Evolutionary conservation across 139 green algal genomes (phyloP).

Genomic region (Chlamydomonas asymmetrica): DNA sequence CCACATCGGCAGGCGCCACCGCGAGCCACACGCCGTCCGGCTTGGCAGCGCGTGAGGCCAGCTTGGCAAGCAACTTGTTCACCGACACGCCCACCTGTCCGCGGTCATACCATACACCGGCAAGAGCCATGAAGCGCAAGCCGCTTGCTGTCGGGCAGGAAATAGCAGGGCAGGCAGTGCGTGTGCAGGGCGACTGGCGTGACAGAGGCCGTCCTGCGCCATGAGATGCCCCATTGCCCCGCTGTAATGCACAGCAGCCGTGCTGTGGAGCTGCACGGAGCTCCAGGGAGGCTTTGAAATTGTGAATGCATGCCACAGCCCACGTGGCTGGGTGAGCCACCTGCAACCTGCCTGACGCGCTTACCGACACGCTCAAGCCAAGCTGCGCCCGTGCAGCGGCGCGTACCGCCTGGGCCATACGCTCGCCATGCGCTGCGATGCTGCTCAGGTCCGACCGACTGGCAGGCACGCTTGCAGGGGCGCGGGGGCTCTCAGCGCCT

Average conservation of each 20-base stretch:
- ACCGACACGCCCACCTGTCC: conserved; percentile 47
- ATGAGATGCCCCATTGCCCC: background rate
- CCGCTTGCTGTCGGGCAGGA: too few species aligned
- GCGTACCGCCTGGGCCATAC: background rate
- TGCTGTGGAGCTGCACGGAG: background rate
- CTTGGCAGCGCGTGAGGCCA: conserved; percentile 61
- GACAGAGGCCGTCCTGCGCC: too few species aligned
- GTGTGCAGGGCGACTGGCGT: background rate
- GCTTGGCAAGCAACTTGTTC: conserved; percentile 78
- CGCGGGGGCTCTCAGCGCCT: too few species aligned
- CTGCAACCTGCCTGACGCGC: too few species aligned
- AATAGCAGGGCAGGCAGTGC: background rate
- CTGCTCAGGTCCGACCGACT: too few species aligned
- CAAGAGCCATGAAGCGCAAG: background rate
- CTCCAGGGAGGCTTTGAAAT: too few species aligned
- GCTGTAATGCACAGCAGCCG: background rate
- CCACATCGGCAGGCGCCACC: conserved; percentile 6
- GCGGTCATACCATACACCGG: background rate
- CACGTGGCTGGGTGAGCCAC: too few species aligned
- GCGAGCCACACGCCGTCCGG: conserved; percentile 63
- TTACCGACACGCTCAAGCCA: conserved; percentile 9
- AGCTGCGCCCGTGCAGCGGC: background rate
- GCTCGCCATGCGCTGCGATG: too few species aligned
- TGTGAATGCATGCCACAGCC: too few species aligned
- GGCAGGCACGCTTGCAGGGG: too few species aligned